phyloP scores from a whole-genome alignment of 208 protist species.

The Crithidia mellificae region DNA sequence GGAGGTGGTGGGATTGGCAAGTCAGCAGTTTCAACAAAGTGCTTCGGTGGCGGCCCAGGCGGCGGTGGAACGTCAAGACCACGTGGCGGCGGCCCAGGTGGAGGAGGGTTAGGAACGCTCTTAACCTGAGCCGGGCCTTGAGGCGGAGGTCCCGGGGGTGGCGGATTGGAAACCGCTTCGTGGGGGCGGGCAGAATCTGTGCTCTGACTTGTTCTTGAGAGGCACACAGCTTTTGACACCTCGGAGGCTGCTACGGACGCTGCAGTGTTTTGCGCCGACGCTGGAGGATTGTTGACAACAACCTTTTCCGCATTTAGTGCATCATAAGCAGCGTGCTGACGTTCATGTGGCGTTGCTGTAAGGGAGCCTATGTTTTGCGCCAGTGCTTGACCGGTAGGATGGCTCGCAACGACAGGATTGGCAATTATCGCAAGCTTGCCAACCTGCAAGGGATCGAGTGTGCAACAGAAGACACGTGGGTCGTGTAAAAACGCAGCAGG shows the following conservation, averaged over 20 bases:
- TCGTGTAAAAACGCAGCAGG: conserved; percentile 56
- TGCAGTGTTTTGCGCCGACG: too few relatives aligned
- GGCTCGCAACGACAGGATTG: neutral
- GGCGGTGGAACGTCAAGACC: conserved; percentile 1
- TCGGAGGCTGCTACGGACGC: too few relatives aligned
- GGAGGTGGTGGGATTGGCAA: conserved; percentile 20
- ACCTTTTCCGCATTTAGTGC: too few relatives aligned
- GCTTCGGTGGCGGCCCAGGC: neutral
- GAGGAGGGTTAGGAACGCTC: neutral
- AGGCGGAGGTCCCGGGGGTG: too few relatives aligned
- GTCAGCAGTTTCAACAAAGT: neutral
- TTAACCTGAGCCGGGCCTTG: too few relatives aligned
- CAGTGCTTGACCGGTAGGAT: neutral
- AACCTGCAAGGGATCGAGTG: conserved; percentile 45
- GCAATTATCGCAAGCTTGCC: conserved; percentile 32
- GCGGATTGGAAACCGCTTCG: too few relatives aligned
- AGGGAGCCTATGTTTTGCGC: neutral
- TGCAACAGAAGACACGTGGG: conserved; percentile 61
- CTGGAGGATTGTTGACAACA: too few relatives aligned
- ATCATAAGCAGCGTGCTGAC: too few relatives aligned
- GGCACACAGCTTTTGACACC: too few relatives aligned
- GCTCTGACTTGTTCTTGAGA: too few relatives aligned
- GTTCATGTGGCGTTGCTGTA: neutral
- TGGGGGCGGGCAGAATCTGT: too few relatives aligned
- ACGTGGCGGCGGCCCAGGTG: conserved; percentile 10